Evolutionary conservation across 2,329 filamentous ascomycete genomes (phyloP).

Genomic region (Massarina eburnea): DNA sequence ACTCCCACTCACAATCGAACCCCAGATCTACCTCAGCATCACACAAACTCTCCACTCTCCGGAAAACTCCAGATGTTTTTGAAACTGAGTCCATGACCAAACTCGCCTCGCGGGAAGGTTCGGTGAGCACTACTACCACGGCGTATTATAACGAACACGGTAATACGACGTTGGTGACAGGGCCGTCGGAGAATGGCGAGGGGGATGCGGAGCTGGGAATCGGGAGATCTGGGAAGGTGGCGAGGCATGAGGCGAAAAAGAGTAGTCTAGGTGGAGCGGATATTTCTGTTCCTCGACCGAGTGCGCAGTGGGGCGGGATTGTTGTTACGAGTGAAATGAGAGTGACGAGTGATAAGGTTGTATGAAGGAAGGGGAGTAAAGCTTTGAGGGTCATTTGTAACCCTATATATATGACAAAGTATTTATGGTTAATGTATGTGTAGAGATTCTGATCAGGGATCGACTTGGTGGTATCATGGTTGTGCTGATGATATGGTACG

Average conservation of each 20-base stretch:
- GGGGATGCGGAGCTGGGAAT: background rate
- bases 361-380: background rate
- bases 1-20: conserved; percentile 1
- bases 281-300: no score
- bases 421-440: no score
- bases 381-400: no score
- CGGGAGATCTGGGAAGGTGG: background rate
- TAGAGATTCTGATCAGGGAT: no score
- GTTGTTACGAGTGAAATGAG: conserved; percentile 13
- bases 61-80: background rate
- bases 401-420: no score
- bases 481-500: no score
- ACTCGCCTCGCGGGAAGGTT: conserved; percentile 4
- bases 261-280: background rate
- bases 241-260: background rate
- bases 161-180: conserved; percentile 4
- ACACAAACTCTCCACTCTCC: conserved; percentile 6
- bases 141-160: conserved; percentile 5
- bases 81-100: conserved; percentile 7
- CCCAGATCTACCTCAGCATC: background rate
- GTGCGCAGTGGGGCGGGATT: conserved; percentile 3
- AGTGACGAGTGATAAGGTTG: conserved; percentile 2
- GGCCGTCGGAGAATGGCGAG: background rate
- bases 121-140: conserved; percentile 2
- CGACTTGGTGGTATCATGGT: no score